Conservation (phyloP, 441 rosid genomes). For the Pelargonium australe region DNA sequence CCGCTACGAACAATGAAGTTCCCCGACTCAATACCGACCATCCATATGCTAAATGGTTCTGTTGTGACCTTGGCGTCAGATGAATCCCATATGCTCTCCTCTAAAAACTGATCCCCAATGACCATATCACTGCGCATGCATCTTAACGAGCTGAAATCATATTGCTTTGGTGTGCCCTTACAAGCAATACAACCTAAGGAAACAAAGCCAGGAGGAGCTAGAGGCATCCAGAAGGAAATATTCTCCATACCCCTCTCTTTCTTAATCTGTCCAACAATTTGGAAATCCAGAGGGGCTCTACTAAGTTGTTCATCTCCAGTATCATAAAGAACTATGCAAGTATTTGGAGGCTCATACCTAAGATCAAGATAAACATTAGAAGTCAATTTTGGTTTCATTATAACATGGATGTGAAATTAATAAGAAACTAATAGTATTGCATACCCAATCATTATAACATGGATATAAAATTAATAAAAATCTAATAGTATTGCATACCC, state of each 20-base stretch:
- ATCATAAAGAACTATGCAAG: conserved; percentile 74
- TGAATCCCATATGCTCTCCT: conserved; percentile 91
- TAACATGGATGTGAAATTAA: not conserved
- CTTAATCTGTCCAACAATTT: conserved; percentile 76
- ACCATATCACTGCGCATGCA: conserved; percentile 88
- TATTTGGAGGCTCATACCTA: conserved; percentile 88
- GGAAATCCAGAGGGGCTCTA: conserved; percentile 62
- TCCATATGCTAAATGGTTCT: conserved; percentile 88
- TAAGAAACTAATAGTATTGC: conserved; percentile 19
- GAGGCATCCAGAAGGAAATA: conserved; percentile 92
- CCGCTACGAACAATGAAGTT: conserved; percentile 81
- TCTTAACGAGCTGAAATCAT: conserved; percentile 58
- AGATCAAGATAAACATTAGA: conserved; percentile 18
- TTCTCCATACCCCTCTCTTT: conserved; percentile 76
- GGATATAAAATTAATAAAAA: conserved; percentile 7
- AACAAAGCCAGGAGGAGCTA: conserved; percentile 94
- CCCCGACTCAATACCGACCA: conserved; percentile 64
- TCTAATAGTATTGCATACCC: conserved; percentile 48
- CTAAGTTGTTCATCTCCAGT: conserved; percentile 60
- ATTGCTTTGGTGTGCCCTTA: conserved; percentile 69
- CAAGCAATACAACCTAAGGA: conserved; percentile 84
- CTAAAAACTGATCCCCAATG: conserved; percentile 71
- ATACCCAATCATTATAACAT: conserved; percentile 54
- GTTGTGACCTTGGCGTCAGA: conserved; percentile 50
- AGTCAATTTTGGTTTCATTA: conserved; percentile 7